A percentile compares a stretch with the other conserved stretches of the same genome.
phyloP scores from a whole-genome alignment of 2,329 filamentous ascomycete species.

The Alternaria ethzedia region DNA sequence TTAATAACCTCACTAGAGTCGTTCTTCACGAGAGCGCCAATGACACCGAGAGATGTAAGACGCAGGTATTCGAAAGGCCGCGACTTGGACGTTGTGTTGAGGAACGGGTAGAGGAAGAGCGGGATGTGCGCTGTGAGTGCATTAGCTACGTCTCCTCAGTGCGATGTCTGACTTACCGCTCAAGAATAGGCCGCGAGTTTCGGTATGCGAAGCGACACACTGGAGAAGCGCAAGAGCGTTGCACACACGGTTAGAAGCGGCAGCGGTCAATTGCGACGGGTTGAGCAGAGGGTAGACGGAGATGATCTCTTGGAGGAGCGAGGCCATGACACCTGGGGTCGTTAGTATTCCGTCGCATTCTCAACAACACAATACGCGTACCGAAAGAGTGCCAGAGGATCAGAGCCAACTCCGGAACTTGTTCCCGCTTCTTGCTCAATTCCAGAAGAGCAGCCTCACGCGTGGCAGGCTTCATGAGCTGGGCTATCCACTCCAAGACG shows the following conservation, averaged over 20 bases:
- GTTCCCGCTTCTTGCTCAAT: slow-evolving; percentile 97
- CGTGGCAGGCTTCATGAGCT: slow-evolving; percentile 84
- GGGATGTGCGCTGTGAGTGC: slow-evolving; percentile 81
- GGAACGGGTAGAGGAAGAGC: slow-evolving; percentile 95
- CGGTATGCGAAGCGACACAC: slow-evolving; percentile 96
- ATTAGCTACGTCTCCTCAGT: slow-evolving; percentile 18
- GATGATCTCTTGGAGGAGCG: slow-evolving; percentile 96
- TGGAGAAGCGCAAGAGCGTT: slow-evolving; percentile 95
- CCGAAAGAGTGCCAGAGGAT: slow-evolving; percentile 99
- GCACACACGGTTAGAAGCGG: slow-evolving; percentile 96
- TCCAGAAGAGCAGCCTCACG: slow-evolving; percentile 91
- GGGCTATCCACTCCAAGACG: slow-evolving; percentile 91
- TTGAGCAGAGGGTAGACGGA: slow-evolving; percentile 97
- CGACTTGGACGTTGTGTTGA: slow-evolving; percentile 98
- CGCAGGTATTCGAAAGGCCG: slow-evolving; percentile 97
- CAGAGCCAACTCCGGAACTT: slow-evolving; percentile 93
- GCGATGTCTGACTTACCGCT: slow-evolving; percentile 67
- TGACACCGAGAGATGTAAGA: slow-evolving; percentile 93
- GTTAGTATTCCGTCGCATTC: slow-evolving; percentile 18
- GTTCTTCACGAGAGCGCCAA: slow-evolving; percentile 97
- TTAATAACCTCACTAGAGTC: slow-evolving; percentile 99
- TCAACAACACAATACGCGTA: slow-evolving; percentile 49
- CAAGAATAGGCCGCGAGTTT: slow-evolving; percentile 90
- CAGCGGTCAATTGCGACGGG: slow-evolving; percentile 93
- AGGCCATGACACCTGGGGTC: slow-evolving; percentile 89